Conservation (phyloP, 2,329 filamentous ascomycete genomes). For the Chaetomium globosum region DNA sequence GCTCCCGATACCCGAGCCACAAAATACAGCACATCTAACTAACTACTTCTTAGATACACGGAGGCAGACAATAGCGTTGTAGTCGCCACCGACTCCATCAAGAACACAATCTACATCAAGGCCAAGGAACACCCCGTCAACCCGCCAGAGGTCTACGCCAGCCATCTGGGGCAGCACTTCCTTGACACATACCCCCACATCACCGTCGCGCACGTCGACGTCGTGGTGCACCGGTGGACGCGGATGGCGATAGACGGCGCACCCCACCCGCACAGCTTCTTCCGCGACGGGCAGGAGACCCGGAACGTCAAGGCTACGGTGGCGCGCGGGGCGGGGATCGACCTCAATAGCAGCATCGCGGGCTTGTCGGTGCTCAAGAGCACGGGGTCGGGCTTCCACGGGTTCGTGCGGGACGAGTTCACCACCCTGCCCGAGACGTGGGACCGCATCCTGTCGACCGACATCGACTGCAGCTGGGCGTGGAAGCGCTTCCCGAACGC, state of each 20-base stretch:
- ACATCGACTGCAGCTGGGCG: slow-evolving; percentile 83
- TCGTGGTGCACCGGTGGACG: slow-evolving; percentile 87
- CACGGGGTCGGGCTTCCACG: slow-evolving; percentile 94
- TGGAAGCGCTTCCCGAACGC: slow-evolving; percentile 74
- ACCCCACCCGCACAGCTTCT: slow-evolving; percentile 93
- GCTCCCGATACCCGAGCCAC: background rate
- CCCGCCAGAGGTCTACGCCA: slow-evolving; percentile 88
- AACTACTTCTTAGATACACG: slow-evolving; percentile 70
- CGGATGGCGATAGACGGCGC: slow-evolving; percentile 84
- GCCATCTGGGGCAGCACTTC: slow-evolving; percentile 85
- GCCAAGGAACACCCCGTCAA: slow-evolving; percentile 92
- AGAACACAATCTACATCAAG: slow-evolving; percentile 94
- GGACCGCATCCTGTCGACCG: slow-evolving; percentile 94
- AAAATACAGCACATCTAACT: background rate
- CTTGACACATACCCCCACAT: slow-evolving; percentile 87
- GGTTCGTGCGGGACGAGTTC: slow-evolving; percentile 90
- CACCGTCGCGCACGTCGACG: slow-evolving; percentile 75
- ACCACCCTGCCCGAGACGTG: slow-evolving; percentile 87
- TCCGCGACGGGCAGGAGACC: slow-evolving; percentile 85
- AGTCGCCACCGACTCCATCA: slow-evolving; percentile 96
- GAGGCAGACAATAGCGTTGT: slow-evolving; percentile 91
- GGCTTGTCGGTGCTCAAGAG: slow-evolving; percentile 91
- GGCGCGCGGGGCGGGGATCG: slow-evolving; percentile 68
- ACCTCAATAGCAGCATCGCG: slow-evolving; percentile 74
- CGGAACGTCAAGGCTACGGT: slow-evolving; percentile 77